Base-by-base conservation (phyloP, 495 filamentous ascomycete genomes). In the Penicillium bovifimosum region DNA sequence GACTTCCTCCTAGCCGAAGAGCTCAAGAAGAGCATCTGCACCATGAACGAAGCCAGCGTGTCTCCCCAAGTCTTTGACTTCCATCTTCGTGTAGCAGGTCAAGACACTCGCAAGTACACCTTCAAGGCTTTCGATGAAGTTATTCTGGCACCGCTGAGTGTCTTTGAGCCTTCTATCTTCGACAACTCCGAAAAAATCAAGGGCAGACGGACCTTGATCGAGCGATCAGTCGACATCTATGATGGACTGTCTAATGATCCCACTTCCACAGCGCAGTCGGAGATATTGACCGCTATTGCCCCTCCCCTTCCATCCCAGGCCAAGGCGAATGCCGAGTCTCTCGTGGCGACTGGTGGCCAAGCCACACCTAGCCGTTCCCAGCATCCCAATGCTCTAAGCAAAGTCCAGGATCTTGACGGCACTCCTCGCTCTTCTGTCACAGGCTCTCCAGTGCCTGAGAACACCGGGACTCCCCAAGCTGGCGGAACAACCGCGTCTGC, bases 81-180 rank as follows among this genome's bases (percentile, higher is more conserved):
- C 64, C 88, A 96, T 64, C 78, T 98, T 10, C 85, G 93, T 17
- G 87, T 90, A 2, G 83, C 88, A 0, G 91, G 88, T 17, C 86
- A 93, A 67, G 86, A 92, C 48, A 97, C 93, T 2, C 78, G 82
- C 54, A 96, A 93, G 65, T 96, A 95, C 71, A 76, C 78, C 14
- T 96, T 96, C 75, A 97, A 96, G 75, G 88, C 84, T 6, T 97
- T 96, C 64, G 93, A 98, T 58, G 91, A 97, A 60, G 83, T 91
- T 2, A 86, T 92, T 56, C 76, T 98, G 14, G 88, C 95, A 1
- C 88, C 91, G 9, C 87, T 95, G 84, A 92, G 85, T 16, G 85
- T 86, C 68, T 97, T 91, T 64, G 86, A 91, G 41, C 93, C 93
- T 3, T 74, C 76, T 5, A 85, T 96, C 35, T 95, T 96, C 56